phyloP scores from a whole-genome alignment of 1,284 basidiomycete genomes.

The Exsudoporus floridanus region DNA sequence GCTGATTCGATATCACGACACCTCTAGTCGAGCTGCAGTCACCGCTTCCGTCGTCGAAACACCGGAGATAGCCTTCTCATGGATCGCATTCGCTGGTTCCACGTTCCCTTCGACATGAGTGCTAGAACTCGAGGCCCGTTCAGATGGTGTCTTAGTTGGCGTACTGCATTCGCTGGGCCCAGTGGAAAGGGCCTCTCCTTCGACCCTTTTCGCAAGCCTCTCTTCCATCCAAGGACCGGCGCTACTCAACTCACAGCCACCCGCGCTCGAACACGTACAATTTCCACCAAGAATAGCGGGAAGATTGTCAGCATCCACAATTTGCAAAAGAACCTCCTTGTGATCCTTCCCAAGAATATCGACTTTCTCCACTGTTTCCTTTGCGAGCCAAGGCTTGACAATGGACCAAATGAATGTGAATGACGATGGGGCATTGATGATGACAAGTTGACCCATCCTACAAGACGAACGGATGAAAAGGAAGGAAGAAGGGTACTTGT shows the following conservation, averaged over 20 bases:
- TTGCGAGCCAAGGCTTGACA: conserved; percentile 68
- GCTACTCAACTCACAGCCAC: conserved; percentile 60
- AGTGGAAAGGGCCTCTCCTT: neutral
- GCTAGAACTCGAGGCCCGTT: conserved; percentile 9
- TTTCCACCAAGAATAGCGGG: conserved; percentile 44
- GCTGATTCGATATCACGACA: conserved; percentile 7
- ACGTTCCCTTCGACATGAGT: conserved; percentile 1
- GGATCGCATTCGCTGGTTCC: neutral
- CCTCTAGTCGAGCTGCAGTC: neutral
- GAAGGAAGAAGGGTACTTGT: neutral
- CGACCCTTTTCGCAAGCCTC: conserved; percentile 42
- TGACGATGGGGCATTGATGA: conserved; percentile 68
- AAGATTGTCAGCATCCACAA: conserved; percentile 56
- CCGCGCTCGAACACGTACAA: conserved; percentile 54
- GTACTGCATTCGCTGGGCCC: conserved; percentile 1
- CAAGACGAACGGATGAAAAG: neutral
- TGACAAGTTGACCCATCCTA: conserved; percentile 67
- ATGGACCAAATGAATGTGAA: conserved; percentile 70
- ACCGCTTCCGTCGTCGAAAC: neutral
- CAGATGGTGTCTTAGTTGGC: conserved; percentile 2
- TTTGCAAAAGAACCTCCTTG: conserved; percentile 49
- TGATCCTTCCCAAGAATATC: conserved; percentile 63
- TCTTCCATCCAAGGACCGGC: conserved; percentile 70
- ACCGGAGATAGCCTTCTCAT: conserved; percentile 12
- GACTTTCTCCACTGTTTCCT: conserved; percentile 67